Percentiles rank a stretch among this genome's conserved stretches.
Conservation (phyloP, 768 basidiomycete genomes). For the Ramaria sp. region DNA sequence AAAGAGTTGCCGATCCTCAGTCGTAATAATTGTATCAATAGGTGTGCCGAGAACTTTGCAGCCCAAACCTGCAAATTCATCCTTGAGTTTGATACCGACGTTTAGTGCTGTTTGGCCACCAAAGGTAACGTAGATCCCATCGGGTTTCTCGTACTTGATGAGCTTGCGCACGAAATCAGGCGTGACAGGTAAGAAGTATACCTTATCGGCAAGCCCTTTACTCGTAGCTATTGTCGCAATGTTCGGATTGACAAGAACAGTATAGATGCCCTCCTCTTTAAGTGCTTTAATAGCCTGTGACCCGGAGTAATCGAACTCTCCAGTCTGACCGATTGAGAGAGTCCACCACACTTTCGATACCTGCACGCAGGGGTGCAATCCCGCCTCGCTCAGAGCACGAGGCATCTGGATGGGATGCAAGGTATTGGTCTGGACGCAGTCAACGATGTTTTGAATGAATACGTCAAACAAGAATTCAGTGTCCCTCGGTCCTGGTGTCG, state of each 20-base stretch:
- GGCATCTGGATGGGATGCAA: constrained; percentile 56
- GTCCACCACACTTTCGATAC: constrained; percentile 90
- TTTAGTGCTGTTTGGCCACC: constrained; percentile 96
- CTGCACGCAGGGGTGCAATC: constrained; percentile 51
- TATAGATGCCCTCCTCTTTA: constrained; percentile 98
- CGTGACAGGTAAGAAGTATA: constrained; percentile 98
- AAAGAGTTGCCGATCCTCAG: constrained; percentile 93
- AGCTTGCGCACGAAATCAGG: constrained; percentile 97
- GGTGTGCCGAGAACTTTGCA: constrained; percentile 93
- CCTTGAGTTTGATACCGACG: constrained; percentile 95
- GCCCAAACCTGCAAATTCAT: constrained; percentile 85
- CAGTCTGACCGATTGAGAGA: constrained; percentile 98
- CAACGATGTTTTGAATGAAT: constrained; percentile 80
- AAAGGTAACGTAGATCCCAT: constrained; percentile 98
- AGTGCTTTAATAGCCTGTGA: constrained; percentile 99
- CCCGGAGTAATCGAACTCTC: constrained; percentile 99
- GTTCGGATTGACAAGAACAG: constrained; percentile 97
- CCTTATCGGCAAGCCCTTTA: constrained; percentile 96
- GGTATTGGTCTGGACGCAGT: constrained; percentile 50
- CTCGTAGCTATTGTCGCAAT: constrained; percentile 98
- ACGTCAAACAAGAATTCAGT: constrained; percentile 99
- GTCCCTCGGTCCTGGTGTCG: constrained; percentile 91
- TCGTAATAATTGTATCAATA: constrained; percentile 93
- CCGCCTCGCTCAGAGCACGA: constrained; percentile 40
- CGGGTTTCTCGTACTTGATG: constrained; percentile 97